Evolutionary conservation across 2,329 filamentous ascomycete genomes (phyloP).

Genomic region (Scedosporium boydii): DNA sequence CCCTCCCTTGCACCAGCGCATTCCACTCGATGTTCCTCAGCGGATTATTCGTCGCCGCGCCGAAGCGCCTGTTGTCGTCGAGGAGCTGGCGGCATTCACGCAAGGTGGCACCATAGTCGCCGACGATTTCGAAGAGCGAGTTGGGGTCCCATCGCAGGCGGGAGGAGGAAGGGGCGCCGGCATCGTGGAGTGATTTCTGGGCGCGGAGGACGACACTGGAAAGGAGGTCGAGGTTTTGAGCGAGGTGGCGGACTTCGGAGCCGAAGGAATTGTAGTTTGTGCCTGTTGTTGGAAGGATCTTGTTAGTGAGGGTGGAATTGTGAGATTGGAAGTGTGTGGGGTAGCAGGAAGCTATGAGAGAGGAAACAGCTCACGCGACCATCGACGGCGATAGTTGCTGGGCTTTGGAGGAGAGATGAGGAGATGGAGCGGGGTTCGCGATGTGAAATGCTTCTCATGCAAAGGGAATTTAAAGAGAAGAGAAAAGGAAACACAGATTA

Average conservation of each 20-base stretch:
- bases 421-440: background rate
- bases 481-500: background rate
- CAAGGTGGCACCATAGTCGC: conserved; percentile 21
- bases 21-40: conserved; percentile 26
- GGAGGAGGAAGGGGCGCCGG: conserved; percentile 8
- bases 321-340: too few relatives aligned
- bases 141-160: conserved; percentile 12
- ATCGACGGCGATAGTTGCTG: background rate
- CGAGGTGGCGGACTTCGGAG: conserved; percentile 19
- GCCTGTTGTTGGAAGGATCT: background rate
- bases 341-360: background rate
- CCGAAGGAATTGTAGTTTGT: conserved; percentile 24
- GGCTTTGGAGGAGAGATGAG: too few relatives aligned
- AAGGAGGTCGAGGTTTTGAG: conserved; percentile 21
- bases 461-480: background rate
- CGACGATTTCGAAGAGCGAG: conserved; percentile 17
- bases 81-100: conserved; percentile 21
- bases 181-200: conserved; percentile 15
- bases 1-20: conserved; percentile 21
- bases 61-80: conserved; percentile 19
- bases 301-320: background rate
- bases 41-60: conserved; percentile 13
- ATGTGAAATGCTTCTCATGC: too few relatives aligned
- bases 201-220: conserved; percentile 18
- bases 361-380: background rate